Conservation (phyloP, 2,329 filamentous ascomycete genomes). For the Aphanoascus verrucosus region DNA sequence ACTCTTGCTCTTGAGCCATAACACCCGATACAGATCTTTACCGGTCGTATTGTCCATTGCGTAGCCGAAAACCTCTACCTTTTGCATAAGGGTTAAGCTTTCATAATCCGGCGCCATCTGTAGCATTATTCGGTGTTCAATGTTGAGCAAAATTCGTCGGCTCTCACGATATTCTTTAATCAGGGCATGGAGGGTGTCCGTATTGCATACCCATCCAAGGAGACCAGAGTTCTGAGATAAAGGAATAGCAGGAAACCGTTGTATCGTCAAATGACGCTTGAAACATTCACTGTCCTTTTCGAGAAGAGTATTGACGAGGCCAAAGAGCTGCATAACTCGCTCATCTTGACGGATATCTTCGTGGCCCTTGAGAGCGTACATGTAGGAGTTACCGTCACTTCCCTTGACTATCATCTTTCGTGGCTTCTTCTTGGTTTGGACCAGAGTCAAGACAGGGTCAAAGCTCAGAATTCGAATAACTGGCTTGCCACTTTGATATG, state of each 20-base stretch:
- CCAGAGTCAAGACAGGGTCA: conserved; percentile 79
- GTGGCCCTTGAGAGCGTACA: conserved; percentile 93
- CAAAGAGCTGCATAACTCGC: conserved; percentile 98
- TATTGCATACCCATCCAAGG: conserved; percentile 93
- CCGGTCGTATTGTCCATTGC: conserved; percentile 98
- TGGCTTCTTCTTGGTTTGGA: conserved; percentile 93
- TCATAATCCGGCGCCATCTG: conserved; percentile 99
- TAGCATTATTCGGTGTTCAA: conserved; percentile 98
- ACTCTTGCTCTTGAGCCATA: conserved; percentile 98
- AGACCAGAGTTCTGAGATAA: conserved; percentile 93
- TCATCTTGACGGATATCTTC: conserved; percentile 99
- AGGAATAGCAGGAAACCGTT: conserved; percentile 92
- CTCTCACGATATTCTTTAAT: conserved; percentile 97
- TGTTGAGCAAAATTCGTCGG: conserved; percentile 94
- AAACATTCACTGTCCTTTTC: conserved; percentile 90
- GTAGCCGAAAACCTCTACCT: conserved; percentile 98
- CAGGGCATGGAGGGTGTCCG: conserved; percentile 89
- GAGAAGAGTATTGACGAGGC: conserved; percentile 89
- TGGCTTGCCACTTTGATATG: conserved; percentile 69
- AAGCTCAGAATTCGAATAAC: conserved; percentile 82
- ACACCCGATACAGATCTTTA: conserved; percentile 91
- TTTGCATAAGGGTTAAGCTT: conserved; percentile 97
- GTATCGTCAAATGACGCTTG: conserved; percentile 93
- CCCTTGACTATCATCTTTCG: conserved; percentile 79
- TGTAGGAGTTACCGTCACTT: conserved; percentile 77